Conservation (phyloP, 2,329 filamentous ascomycete species). For the Neofusicoccum kwambonambiense region DNA sequence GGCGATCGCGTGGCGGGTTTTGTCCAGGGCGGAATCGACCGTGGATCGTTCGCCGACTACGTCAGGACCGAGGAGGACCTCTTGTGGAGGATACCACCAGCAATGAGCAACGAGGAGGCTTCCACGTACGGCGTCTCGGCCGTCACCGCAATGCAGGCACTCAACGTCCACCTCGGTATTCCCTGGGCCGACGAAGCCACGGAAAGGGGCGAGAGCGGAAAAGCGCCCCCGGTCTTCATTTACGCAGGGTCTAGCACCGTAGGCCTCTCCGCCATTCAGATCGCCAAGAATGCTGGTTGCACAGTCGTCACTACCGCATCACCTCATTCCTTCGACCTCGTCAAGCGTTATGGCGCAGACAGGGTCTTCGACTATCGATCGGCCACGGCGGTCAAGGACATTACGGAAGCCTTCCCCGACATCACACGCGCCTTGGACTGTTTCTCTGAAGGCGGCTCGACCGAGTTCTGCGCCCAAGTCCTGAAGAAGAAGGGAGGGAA, state of each 20-base stretch:
- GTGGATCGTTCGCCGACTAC: neutral
- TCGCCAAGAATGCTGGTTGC: conserved; percentile 45
- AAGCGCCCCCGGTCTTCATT: conserved; percentile 35
- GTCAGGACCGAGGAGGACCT: neutral
- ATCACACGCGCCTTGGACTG: neutral
- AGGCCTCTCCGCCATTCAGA: conserved; percentile 48
- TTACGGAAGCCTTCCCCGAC: conserved; percentile 13
- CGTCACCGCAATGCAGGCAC: neutral
- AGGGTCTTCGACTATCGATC: neutral
- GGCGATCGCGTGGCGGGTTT: neutral
- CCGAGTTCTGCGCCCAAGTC: neutral
- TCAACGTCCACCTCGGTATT: conserved; percentile 11
- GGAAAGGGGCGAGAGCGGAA: neutral
- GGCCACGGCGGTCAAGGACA: neutral
- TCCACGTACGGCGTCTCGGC: neutral
- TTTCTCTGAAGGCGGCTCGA: neutral
- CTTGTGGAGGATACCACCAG: neutral
- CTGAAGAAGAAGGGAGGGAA: conserved; percentile 27
- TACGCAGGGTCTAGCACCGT: conserved; percentile 53
- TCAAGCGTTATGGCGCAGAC: conserved; percentile 41
- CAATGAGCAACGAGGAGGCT: neutral
- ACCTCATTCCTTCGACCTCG: conserved; percentile 43
- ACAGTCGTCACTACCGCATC: conserved; percentile 47
- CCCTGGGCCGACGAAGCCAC: conserved; percentile 16
- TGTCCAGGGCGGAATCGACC: neutral